Conservation (phyloP, 208 protist genomes). For the Blechomonas ayalai region DNA sequence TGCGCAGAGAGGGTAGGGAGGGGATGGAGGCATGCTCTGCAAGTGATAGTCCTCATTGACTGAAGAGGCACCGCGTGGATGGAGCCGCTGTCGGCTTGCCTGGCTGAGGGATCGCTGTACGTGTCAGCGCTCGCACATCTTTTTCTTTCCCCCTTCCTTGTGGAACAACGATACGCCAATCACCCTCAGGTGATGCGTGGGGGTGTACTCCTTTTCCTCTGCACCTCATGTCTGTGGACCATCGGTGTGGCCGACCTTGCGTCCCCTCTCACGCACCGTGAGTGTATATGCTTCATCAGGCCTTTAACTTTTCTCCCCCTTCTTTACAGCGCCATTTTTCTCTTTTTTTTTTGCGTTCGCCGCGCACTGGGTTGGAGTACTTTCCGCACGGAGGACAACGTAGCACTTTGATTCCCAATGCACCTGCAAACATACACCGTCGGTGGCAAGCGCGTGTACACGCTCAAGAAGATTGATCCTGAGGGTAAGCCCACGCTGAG, state of each 20-base stretch:
- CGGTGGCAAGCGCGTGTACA: slow-evolving; percentile 88
- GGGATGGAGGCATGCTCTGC: no score
- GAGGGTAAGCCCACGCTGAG: slow-evolving; percentile 86
- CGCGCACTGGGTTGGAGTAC: background rate
- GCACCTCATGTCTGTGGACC: background rate
- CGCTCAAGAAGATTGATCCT: slow-evolving; percentile 88
- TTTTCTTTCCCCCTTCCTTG: no score
- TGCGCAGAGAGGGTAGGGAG: no score
- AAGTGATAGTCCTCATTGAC: no score
- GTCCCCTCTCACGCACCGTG: background rate
- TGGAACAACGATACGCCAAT: no score
- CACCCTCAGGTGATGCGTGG: background rate
- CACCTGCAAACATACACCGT: slow-evolving; percentile 78
- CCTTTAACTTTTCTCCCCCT: background rate
- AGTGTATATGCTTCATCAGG: slow-evolving; percentile 1
- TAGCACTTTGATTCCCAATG: slow-evolving; percentile 16
- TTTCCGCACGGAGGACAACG: background rate
- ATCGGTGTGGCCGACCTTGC: background rate
- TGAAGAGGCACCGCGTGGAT: no score
- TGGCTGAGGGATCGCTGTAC: no score
- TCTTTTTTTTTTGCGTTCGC: slow-evolving; percentile 8
- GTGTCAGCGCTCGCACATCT: no score
- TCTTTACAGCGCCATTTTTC: slow-evolving; percentile 2
- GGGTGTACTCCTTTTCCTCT: background rate
- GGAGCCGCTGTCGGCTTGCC: no score